A percentile compares a stretch with the other conserved stretches of the same genome.
Conservation (phyloP, 1,284 basidiomycete species). For the Cryptococcus sp. region DNA sequence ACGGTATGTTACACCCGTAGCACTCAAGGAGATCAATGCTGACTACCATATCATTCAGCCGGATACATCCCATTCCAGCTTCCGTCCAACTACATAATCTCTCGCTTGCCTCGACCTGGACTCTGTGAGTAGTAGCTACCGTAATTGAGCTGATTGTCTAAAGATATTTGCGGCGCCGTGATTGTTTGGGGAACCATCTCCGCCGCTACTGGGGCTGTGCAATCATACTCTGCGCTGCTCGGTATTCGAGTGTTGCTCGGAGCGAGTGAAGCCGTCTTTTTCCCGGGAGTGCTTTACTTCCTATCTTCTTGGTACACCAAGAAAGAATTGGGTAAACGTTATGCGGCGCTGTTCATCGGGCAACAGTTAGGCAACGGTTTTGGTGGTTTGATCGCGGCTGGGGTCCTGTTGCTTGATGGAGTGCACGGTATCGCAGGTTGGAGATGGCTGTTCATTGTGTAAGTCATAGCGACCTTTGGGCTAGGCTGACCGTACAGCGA, state of each 20-base stretch:
- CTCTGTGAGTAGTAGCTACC: constrained; percentile 22
- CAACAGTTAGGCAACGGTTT: constrained; percentile 46
- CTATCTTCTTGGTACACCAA: constrained; percentile 45
- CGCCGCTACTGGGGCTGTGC: constrained; percentile 33
- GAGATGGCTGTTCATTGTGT: constrained; percentile 34
- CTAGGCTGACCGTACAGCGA: constrained; percentile 14
- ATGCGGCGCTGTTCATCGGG: constrained; percentile 37
- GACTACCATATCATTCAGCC: constrained; percentile 12
- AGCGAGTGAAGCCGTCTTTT: constrained; percentile 24
- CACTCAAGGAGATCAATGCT: not conserved
- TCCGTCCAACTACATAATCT: constrained; percentile 45
- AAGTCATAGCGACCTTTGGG: not conserved
- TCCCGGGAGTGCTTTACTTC: constrained; percentile 43
- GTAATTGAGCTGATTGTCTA: constrained; percentile 3
- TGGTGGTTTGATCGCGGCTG: constrained; percentile 40
- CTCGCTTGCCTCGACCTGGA: constrained; percentile 31
- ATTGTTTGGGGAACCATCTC: constrained; percentile 45
- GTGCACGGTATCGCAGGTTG: constrained; percentile 30
- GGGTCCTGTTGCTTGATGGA: constrained; percentile 33
- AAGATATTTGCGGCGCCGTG: constrained; percentile 32
- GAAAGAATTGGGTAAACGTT: constrained; percentile 34
- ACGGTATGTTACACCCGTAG: constrained; percentile 15
- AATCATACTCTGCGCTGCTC: constrained; percentile 29
- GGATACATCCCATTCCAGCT: constrained; percentile 49
- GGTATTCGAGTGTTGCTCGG: constrained; percentile 24